phyloP scores from a whole-genome alignment of 1,284 basidiomycete species.

The Ceratobasidium sp. region DNA sequence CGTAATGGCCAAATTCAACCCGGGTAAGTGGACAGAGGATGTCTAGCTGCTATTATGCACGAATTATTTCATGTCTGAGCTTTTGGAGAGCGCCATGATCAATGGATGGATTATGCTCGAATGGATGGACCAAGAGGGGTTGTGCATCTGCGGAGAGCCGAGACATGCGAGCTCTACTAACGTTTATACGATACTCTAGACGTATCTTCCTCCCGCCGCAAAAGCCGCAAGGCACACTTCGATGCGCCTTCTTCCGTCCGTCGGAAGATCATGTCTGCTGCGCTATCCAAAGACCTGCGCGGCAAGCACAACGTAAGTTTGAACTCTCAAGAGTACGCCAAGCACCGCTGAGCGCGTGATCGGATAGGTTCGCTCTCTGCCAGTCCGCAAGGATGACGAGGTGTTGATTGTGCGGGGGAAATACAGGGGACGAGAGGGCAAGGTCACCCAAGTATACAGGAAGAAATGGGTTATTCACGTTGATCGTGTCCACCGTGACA shows the following conservation, averaged over 20 bases:
- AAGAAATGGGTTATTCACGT: conserved; percentile 99
- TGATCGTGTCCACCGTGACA: conserved; percentile 97
- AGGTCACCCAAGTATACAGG: conserved; percentile 96
- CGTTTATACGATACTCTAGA: conserved; percentile 60
- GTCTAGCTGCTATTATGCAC: no score
- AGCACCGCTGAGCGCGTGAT: neutral
- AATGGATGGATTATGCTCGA: conserved; percentile 65
- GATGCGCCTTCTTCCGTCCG: conserved; percentile 90
- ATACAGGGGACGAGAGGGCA: conserved; percentile 99
- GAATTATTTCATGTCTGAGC: neutral
- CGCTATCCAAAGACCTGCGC: conserved; percentile 95
- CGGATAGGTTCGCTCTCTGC: conserved; percentile 85
- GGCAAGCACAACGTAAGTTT: conserved; percentile 87
- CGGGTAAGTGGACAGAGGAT: conserved; percentile 43
- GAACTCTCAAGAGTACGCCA: neutral
- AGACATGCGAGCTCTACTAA: conserved; percentile 50
- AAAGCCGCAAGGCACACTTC: conserved; percentile 97
- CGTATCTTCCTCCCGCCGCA: conserved; percentile 90
- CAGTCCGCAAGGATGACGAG: conserved; percentile 98
- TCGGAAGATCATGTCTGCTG: conserved; percentile 97
- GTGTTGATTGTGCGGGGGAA: conserved; percentile 96
- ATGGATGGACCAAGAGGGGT: conserved; percentile 65
- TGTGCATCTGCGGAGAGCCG: conserved; percentile 76
- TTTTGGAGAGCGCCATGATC: conserved; percentile 8
- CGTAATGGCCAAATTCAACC: conserved; percentile 49